Evolutionary conservation across 163 green algal species (phyloP), one percentile per base, ranked within the genome.

Genomic region (Coccomyxa subellipsoidea): DNA sequence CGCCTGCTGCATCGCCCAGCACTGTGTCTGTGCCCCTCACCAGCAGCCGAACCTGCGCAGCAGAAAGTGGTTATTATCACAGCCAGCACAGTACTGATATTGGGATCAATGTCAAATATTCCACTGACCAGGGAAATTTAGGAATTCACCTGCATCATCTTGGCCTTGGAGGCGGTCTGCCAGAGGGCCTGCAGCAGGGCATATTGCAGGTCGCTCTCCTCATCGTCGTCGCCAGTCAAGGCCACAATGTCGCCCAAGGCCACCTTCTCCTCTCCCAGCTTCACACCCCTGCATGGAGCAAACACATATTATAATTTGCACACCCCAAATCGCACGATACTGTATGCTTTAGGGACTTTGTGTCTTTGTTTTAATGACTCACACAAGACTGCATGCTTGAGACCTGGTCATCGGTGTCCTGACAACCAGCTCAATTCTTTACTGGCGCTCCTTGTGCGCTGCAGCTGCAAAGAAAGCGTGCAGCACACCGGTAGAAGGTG

Each of bases 1-100:
- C 87, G 3, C 85, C 86, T 23, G 92, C 96, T 10, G 94, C 94
- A 80, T 98, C 94, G 35, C 93, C 95, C 77, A 99, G 90, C 78
- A 98, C 91, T 25, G 96, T 98, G 54, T 96, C 93, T 29, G 69
- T 59, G 38, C 93, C 95, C 27, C 84, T 88, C 66, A 93, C 83
- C 81, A 98, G 73, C 66, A 90, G 53, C 10, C 95, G 90, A 36
- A 97, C 83, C 88, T 98, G 93, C 76, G 92, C 69, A 72, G 80
- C 2, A 34, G 47, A 2, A 12, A 59, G 47, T 59, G 47, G 15
- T 59, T 18, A 59, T 59, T 18, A 59, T 2, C 21, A 59, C 5
- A 59, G 3, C 47, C 21, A 27, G 47, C 47, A 59, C 47, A 59
- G 23, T 59, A 27, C 47, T 59, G 47, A 59, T 18, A 12, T 7